Percentiles rank a stretch among this genome's conserved stretches.
phyloP scores from a whole-genome alignment of 2,329 filamentous ascomycete genomes.

The Exophiala bonariae region DNA sequence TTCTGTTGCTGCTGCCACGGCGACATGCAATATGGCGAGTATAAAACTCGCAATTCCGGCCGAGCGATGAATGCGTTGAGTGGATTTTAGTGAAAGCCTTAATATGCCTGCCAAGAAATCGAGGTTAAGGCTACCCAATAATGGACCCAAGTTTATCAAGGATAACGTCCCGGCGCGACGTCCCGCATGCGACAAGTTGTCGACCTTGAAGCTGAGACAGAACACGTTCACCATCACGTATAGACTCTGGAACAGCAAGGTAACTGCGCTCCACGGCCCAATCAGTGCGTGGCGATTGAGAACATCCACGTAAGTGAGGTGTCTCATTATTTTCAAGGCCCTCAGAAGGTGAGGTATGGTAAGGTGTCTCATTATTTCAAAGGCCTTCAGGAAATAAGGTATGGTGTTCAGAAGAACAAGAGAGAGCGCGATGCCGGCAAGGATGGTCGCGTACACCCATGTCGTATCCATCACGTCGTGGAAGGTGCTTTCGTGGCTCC shows the following conservation, averaged over 20 bases:
- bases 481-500: no score
- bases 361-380: no score
- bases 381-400: no score
- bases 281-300: constrained; percentile 1
- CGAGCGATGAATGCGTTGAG: background rate
- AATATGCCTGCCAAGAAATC: constrained; percentile 1
- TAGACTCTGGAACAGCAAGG: background rate
- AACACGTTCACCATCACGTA: constrained; percentile 3
- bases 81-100: background rate
- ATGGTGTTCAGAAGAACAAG: no score
- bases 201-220: background rate
- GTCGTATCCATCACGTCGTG: no score
- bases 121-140: constrained; percentile 2
- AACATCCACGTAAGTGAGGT: background rate
- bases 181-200: background rate
- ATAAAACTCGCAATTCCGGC: no score
- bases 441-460: no score
- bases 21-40: constrained; percentile 1
- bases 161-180: background rate
- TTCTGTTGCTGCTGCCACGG: background rate
- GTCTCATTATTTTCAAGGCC: no score
- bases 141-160: background rate
- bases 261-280: background rate
- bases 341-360: no score
- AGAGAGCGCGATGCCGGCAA: no score